Evolutionary conservation across 1,284 basidiomycete species (phyloP).

Genomic region (Abortiporus biennis): DNA sequence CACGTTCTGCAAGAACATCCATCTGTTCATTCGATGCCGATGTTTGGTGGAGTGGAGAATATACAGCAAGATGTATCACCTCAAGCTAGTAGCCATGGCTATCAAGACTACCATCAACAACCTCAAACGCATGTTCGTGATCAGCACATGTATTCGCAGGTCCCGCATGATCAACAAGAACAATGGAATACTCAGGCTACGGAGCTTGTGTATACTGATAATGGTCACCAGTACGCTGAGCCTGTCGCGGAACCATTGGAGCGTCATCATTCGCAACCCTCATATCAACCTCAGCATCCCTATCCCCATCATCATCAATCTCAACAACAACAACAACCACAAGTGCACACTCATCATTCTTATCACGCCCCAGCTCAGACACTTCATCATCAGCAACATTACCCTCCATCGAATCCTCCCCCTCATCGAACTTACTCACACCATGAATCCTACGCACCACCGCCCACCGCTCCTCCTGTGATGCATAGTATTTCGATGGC

Average conservation of each 20-base stretch:
- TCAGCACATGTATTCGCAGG: not conserved
- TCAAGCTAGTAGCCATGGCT: conserved; percentile 1
- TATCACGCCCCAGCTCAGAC: conserved; percentile 1
- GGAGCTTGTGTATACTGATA: not conserved
- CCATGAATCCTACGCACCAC: not conserved
- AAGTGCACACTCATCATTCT: not conserved
- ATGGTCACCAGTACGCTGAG: not conserved
- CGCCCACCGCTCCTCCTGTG: too few relatives aligned
- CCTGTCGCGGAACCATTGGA: not conserved
- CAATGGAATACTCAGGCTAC: not conserved
- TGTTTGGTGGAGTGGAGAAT: not conserved
- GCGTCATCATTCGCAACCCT: not conserved
- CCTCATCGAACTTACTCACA: not conserved
- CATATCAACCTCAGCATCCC: conserved; percentile 2
- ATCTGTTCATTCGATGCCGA: not conserved
- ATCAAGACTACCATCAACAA: not conserved
- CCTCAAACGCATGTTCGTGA: not conserved
- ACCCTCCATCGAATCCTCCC: not conserved
- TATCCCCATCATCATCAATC: conserved; percentile 2
- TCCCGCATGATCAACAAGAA: not conserved
- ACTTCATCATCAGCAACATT: conserved; percentile 1
- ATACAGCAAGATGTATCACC: conserved; percentile 3
- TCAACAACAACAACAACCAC: conserved; percentile 5
- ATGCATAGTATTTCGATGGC: not conserved
- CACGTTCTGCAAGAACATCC: too few relatives aligned